phyloP scores from a whole-genome alignment of 208 protist species.

The Novymonas esmeraldas region DNA sequence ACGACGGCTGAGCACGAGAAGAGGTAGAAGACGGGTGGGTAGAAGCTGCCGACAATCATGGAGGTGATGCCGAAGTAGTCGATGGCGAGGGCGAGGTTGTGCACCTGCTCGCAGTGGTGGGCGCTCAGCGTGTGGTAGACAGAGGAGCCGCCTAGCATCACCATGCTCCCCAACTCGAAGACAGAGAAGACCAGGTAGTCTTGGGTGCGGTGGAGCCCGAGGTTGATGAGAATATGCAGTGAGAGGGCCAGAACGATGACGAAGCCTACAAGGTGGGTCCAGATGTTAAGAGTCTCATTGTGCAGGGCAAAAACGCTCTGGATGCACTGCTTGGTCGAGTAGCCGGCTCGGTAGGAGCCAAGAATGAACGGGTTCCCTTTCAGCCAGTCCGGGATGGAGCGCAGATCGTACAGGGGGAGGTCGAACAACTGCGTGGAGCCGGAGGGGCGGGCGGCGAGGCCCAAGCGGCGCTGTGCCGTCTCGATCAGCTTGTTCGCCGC shows the following conservation, averaged over 20 bases:
- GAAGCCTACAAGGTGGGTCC: slow-evolving; percentile 81
- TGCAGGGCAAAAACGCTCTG: slow-evolving; percentile 74
- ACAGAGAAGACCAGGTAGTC: slow-evolving; percentile 62
- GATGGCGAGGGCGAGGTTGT: slow-evolving; percentile 57
- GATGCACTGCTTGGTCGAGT: slow-evolving; percentile 64
- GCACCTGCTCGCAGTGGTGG: slow-evolving; percentile 56
- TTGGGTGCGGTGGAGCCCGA: slow-evolving; percentile 27
- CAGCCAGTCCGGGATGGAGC: slow-evolving; percentile 49
- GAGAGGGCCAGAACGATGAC: slow-evolving; percentile 60
- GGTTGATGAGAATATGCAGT: slow-evolving; percentile 45
- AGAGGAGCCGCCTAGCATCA: slow-evolving; percentile 74
- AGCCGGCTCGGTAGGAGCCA: slow-evolving; percentile 69
- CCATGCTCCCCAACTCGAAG: slow-evolving; percentile 70
- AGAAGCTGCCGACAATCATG: slow-evolving; percentile 81
- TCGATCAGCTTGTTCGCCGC: slow-evolving; percentile 21
- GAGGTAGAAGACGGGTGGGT: slow-evolving; percentile 81
- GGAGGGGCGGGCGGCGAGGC: slow-evolving; percentile 8
- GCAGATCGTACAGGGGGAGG: slow-evolving; percentile 47
- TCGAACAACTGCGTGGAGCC: not conserved
- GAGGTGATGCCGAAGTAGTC: slow-evolving; percentile 89
- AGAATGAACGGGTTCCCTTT: slow-evolving; percentile 59
- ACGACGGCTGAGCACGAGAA: slow-evolving; percentile 68
- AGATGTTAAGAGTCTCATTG: slow-evolving; percentile 90
- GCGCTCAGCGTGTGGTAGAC: slow-evolving; percentile 75
- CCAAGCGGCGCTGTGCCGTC: slow-evolving; percentile 20